Evolutionary conservation across 768 basidiomycete genomes (phyloP), one percentile per base, ranked within the genome.

Genomic region (Floccularia luteovirens): DNA sequence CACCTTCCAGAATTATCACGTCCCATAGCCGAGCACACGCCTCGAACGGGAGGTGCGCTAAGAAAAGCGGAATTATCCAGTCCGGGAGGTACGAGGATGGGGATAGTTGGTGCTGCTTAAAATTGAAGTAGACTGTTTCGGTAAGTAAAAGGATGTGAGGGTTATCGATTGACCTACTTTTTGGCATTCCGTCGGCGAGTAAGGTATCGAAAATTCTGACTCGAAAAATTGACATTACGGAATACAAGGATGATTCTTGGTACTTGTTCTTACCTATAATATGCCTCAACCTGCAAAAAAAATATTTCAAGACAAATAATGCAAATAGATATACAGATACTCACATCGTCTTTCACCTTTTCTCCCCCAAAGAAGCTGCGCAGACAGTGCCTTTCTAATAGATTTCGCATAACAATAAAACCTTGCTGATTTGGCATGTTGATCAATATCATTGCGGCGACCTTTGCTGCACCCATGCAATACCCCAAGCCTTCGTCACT

Each of bases 151-250:
- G 16, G 7, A 34, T 34, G 32, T 20, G 36, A 21, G 8, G 17
- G 28, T 24, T 24, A 14, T 36, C 10, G 24, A 25, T 28, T 12
- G 17, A 24, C 77, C 54, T 52, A 93, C 90, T 82, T 62, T 91
- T 91, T 1, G 91, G 91, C 90, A 94, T 91, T 21, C 82, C 79
- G 57, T 94, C 91, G 13, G 91, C 91, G 22, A 93, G 70, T 17
- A 93, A 58, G 1, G 91, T 93, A 55, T 93, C 91, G 47, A 94
- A 94, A 53, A 93, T 91, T 51, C 89, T 91, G 50, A 21, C n/a
- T n/a, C n/a, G 16, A 17, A 23, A 19, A 24, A 28, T 3, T 23
- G 39, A 46, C 39, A 51, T 41, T 36, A 31, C 22, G 31, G 14
- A 16, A 11, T 21, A 17, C 6, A n/a, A 20, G 6, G 17, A 22